Conservation (phyloP, 345 rosid genomes). For the Corchorus olitorius region DNA sequence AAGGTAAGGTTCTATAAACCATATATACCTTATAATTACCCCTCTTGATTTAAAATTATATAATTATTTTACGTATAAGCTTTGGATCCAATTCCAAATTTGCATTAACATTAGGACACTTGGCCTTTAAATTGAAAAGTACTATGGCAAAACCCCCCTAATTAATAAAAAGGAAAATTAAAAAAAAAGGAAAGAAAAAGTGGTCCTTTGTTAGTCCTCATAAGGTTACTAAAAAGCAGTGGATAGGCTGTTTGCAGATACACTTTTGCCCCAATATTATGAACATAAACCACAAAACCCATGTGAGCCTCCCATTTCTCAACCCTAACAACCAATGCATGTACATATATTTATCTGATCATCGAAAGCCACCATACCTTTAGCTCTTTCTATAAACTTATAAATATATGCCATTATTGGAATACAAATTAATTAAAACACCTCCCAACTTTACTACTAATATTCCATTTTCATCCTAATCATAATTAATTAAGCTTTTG, state of each 20-base stretch:
- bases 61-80: neutral
- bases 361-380: no score
- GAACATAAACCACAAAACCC: neutral
- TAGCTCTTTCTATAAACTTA: neutral
- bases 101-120: neutral
- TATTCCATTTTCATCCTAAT: neutral
- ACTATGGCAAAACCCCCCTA: no score
- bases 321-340: neutral
- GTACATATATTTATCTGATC: neutral
- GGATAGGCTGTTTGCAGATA: constrained; percentile 8
- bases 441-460: neutral
- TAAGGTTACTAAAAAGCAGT: neutral
- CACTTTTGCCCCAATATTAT: constrained; percentile 2
- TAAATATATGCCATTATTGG: no score
- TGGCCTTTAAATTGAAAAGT: neutral
- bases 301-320: neutral
- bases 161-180: no score
- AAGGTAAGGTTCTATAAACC: no score
- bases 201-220: neutral
- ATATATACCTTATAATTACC: no score
- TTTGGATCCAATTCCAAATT: neutral
- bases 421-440: neutral
- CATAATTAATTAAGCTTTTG: neutral
- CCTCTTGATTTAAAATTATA: neutral
- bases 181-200: neutral